Percentiles rank a stretch among this genome's conserved stretches.
These are phyloP conservation scores for Penicillium goetzii DNA, from an alignment of 495 filamentous ascomycete genomes.

Conservation along the genomic window DNA sequence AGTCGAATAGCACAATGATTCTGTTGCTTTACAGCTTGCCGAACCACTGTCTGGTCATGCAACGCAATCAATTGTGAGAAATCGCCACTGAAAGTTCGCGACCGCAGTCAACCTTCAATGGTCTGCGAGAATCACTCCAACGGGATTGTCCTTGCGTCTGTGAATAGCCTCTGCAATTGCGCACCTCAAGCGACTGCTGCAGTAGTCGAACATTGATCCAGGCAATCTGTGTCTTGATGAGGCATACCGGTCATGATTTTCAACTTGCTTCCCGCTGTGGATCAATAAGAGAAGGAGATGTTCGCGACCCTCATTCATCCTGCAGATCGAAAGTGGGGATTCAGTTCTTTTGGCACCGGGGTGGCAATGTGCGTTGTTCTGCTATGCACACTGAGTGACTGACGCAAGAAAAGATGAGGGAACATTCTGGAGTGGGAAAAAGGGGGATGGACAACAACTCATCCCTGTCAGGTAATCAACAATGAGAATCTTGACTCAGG, in stretches of 20 bases:
- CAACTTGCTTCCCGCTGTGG: not conserved
- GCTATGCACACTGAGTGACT: no score
- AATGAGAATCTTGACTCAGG: no score
- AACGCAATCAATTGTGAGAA: not conserved
- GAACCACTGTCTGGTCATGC: not conserved
- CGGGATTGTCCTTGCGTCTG: not conserved
- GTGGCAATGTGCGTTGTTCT: not conserved
- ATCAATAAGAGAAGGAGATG: not conserved
- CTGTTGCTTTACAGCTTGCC: not conserved
- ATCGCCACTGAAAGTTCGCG: not conserved
- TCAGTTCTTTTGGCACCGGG: not conserved
- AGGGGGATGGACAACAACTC: no score
- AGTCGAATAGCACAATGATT: not conserved
- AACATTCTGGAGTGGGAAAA: no score
- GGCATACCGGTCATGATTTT: not conserved
- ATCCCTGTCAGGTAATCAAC: no score
- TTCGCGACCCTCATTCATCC: not conserved
- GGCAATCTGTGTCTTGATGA: not conserved
- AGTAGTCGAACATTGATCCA: not conserved
- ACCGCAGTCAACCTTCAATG: not conserved
- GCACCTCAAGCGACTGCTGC: not conserved
- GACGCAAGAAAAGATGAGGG: not conserved
- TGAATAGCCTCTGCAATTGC: not conserved
- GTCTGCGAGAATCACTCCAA: not conserved
- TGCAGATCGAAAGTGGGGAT: not conserved